Base-by-base conservation (phyloP, 768 basidiomycete species). In the Serendipita sp. region DNA sequence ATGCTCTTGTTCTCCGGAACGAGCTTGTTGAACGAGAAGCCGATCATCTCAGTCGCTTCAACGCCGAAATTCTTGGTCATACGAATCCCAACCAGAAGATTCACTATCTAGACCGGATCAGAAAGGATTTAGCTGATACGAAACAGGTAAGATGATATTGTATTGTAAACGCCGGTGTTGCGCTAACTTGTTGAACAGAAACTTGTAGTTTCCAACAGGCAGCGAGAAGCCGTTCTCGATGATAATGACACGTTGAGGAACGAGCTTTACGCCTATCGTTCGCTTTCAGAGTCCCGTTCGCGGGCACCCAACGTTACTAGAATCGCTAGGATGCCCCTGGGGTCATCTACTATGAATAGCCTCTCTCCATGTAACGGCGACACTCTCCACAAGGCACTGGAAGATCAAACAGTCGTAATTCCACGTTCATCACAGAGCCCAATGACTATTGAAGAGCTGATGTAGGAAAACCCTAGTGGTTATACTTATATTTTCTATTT, bases 71-170 rank as follows among this genome's bases (percentile, higher is more conserved):
- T 63, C 74, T 92, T 17, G 82, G 89, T 0, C 91, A 94, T 69
- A 78, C 80, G 34, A 93, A 94, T 69, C 87, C 88, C 7, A 82
- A 83, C 1, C 92, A 95, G 72, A 81, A 83, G 64, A 91, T 96
- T 68, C 76, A 83, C 71, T 94, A 95, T 67, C 83, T 96, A 16
- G 93, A 94, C 64, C 79, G 83, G 61, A 82, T 96, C 61, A 79
- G 92, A 38, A 75, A 79, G 62, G 91, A 95, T 70, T 74, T 94
- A 56, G 82, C 88, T 2, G 84, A 90, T 62, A 77, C 81, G 3
- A 91, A 90, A 71, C 86, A 89, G 72, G 91, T 89, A 65, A 64
- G 84, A 74, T 38, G 26, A 3, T 22, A 17, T 5, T 24, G n/a
- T 24, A 24, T 33, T 13, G 4, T 9, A 24, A 26, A 9, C n/a